These are phyloP conservation scores for Chlorella sorokiniana DNA, from an alignment of 139 green algal genomes.

Conservation along the genomic window DNA sequence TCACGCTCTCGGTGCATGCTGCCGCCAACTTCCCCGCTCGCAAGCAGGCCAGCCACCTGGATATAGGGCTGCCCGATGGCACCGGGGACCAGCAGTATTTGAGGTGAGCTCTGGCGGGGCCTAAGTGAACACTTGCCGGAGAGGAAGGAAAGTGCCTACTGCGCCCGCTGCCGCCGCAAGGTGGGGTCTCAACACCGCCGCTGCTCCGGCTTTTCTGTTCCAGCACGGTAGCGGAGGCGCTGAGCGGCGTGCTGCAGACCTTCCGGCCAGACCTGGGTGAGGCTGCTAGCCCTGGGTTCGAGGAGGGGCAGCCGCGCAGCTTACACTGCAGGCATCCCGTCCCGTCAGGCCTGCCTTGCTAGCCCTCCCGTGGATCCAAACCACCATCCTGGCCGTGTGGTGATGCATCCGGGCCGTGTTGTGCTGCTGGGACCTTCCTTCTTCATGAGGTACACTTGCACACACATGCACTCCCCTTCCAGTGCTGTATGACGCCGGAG, in stretches of 20 bases:
- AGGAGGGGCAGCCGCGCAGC: background rate
- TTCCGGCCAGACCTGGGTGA: slow-evolving; percentile 70
- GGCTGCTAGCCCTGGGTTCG: too few species aligned
- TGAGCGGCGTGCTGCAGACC: slow-evolving; percentile 56
- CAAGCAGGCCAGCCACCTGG: slow-evolving; percentile 76
- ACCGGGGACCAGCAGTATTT: slow-evolving; percentile 68
- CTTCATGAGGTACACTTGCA: background rate
- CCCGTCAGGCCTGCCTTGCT: background rate
- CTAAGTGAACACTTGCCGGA: too few species aligned
- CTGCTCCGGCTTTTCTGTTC: background rate
- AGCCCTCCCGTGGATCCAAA: too few species aligned
- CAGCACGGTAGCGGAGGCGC: slow-evolving; percentile 40
- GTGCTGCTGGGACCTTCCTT: background rate
- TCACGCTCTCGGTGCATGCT: slow-evolving; percentile 82
- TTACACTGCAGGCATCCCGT: background rate
- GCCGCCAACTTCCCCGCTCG: slow-evolving; percentile 83
- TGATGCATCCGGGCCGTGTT: too few species aligned
- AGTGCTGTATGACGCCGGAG: slow-evolving; percentile 89
- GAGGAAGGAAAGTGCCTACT: too few species aligned
- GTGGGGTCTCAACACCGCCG: background rate
- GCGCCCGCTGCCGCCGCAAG: background rate
- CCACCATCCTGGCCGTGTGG: too few species aligned
- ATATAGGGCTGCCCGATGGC: slow-evolving; percentile 77
- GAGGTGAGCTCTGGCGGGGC: background rate
- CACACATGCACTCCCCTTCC: background rate